These are phyloP conservation scores for Cynanchum wilfordii DNA, from an alignment of 257 asterid genomes.

Conservation along the genomic window DNA sequence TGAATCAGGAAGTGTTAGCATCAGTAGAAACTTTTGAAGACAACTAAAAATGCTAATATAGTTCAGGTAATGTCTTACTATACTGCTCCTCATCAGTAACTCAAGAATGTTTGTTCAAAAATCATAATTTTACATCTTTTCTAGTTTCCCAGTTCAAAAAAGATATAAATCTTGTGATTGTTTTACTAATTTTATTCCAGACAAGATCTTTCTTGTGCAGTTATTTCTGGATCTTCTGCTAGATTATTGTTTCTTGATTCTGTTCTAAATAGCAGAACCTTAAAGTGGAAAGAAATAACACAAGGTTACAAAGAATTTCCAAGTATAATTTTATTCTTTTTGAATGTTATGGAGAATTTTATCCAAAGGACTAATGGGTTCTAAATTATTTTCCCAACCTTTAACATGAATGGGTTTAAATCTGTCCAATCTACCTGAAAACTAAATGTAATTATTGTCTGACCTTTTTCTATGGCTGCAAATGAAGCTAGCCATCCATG, in stretches of 20 bases:
- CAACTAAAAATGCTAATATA: background rate
- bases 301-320: no score
- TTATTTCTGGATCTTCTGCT: background rate
- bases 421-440: no score
- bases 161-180: background rate
- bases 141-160: background rate
- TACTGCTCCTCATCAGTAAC: background rate
- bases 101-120: background rate
- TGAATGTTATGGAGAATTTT: no score
- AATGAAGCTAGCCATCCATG: no score
- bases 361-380: no score
- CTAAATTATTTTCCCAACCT: no score
- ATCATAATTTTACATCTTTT: background rate
- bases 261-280: background rate
- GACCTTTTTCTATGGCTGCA: no score
- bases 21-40: constrained; percentile 28
- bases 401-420: no score
- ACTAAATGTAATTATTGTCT: no score
- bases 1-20: constrained; percentile 23
- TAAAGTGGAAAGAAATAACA: background rate
- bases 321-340: no score
- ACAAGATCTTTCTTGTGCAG: background rate
- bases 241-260: background rate
- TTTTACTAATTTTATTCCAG: background rate
- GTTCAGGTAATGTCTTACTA: background rate